These are phyloP conservation scores for Plectosphaerella cucumerina DNA, from an alignment of 2,329 filamentous ascomycete species.

Conservation along the genomic window DNA sequence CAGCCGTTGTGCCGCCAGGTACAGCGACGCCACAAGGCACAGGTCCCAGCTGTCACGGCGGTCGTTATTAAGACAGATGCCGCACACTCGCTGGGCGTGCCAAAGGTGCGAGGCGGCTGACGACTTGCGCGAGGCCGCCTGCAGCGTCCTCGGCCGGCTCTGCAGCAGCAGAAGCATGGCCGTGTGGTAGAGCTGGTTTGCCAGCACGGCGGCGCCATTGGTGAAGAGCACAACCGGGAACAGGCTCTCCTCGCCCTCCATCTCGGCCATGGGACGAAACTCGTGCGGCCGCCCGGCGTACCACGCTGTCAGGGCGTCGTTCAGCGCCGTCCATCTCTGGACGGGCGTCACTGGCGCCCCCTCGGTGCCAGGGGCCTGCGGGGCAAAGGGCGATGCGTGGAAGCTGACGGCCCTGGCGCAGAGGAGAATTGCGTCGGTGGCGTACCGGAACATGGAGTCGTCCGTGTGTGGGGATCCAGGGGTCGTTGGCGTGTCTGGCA, in stretches of 20 bases:
- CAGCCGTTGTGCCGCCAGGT: slow-evolving; percentile 39
- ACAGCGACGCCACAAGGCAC: slow-evolving; percentile 39
- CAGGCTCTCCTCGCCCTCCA: slow-evolving; percentile 21
- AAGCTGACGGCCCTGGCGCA: slow-evolving; percentile 29
- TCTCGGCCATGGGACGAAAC: slow-evolving; percentile 28
- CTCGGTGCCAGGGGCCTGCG: not conserved
- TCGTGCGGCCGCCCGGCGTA: slow-evolving; percentile 24
- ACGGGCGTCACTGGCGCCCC: slow-evolving; percentile 11
- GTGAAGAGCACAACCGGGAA: slow-evolving; percentile 33
- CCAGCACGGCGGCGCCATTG: slow-evolving; percentile 36
- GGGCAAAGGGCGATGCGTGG: slow-evolving; percentile 21
- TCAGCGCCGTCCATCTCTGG: slow-evolving; percentile 23
- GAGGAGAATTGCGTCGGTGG: slow-evolving; percentile 22
- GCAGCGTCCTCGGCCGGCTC: slow-evolving; percentile 41
- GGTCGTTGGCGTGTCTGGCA: slow-evolving; percentile 2
- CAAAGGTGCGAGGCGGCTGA: slow-evolving; percentile 37
- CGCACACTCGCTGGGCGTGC: slow-evolving; percentile 45
- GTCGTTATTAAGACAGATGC: slow-evolving; percentile 44
- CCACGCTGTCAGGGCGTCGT: slow-evolving; percentile 26
- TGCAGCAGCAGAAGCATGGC: slow-evolving; percentile 49
- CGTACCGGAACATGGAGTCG: slow-evolving; percentile 12
- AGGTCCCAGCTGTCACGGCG: slow-evolving; percentile 41
- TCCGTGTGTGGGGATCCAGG: slow-evolving; percentile 9
- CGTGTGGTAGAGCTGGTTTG: slow-evolving; percentile 54
- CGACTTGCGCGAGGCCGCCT: slow-evolving; percentile 22